Conservation (phyloP, 805 yeast species). For the Candida stauntonica region DNA sequence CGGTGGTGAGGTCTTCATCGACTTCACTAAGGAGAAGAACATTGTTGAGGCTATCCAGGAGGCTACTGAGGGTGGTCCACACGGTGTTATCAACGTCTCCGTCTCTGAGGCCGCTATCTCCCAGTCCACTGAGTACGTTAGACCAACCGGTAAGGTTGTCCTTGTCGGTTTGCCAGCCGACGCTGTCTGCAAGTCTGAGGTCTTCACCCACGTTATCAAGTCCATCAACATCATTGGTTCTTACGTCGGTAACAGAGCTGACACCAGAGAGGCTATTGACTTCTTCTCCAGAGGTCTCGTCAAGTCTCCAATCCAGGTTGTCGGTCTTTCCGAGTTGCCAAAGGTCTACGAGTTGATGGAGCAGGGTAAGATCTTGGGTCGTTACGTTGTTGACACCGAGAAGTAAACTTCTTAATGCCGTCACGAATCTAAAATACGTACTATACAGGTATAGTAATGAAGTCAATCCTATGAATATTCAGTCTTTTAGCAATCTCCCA, state of each 20-base stretch:
- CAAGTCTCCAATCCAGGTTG: conserved; percentile 68
- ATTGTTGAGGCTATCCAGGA: conserved; percentile 42
- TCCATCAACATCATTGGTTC: conserved; percentile 62
- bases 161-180: conserved; percentile 62
- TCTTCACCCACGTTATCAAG: conserved; percentile 51
- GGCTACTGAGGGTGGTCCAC: conserved; percentile 63
- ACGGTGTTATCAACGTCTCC: conserved; percentile 40
- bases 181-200: conserved; percentile 48
- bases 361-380: conserved; percentile 79
- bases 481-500: not conserved
- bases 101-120: conserved; percentile 52
- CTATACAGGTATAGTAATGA: conserved; percentile 5
- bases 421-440: no score
- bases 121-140: conserved; percentile 48
- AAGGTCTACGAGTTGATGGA: conserved; percentile 73
- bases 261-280: conserved; percentile 75
- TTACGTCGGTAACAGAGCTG: conserved; percentile 86
- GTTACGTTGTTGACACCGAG: conserved; percentile 40
- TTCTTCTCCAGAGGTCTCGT: conserved; percentile 70
- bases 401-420: conserved; percentile 6
- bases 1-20: conserved; percentile 66
- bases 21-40: conserved; percentile 50
- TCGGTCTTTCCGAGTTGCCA: conserved; percentile 69
- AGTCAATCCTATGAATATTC: conserved; percentile 1
- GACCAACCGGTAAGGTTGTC: conserved; percentile 57